Evolutionary conservation across 805 yeast genomes (phyloP).

Genomic region (Yamadazyma ubonensis): DNA sequence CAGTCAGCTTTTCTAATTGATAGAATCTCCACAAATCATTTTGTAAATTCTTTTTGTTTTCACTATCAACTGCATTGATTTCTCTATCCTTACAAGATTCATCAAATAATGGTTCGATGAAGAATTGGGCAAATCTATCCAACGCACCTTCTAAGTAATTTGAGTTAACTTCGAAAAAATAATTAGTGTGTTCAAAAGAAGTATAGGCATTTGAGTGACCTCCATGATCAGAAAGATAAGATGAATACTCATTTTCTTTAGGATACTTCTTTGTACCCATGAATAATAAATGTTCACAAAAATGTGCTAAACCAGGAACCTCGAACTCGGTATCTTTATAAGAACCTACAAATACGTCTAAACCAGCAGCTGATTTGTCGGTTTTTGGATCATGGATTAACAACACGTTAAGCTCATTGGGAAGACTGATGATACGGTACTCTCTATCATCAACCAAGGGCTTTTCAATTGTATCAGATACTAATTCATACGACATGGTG

Average conservation of each 20-base stretch:
- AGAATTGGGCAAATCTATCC: constrained; percentile 91
- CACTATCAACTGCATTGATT: constrained; percentile 92
- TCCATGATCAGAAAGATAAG: constrained; percentile 76
- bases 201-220: constrained; percentile 94
- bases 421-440: constrained; percentile 59
- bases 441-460: constrained; percentile 69
- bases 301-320: constrained; percentile 77
- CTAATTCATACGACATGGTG: constrained; percentile 13
- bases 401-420: constrained; percentile 59
- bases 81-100: constrained; percentile 82
- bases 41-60: constrained; percentile 91
- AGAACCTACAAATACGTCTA: constrained; percentile 78
- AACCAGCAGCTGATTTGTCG: constrained; percentile 75
- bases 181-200: constrained; percentile 83
- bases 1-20: constrained; percentile 74
- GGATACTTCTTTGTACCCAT: constrained; percentile 82
- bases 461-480: constrained; percentile 40
- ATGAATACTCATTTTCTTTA: constrained; percentile 68
- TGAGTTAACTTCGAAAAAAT: constrained; percentile 79
- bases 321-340: constrained; percentile 60
- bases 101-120: constrained; percentile 78
- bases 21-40: constrained; percentile 85
- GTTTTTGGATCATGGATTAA: constrained; percentile 67
- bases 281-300: constrained; percentile 61
- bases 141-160: constrained; percentile 81